Evolutionary conservation across 352 stramenopile species (phyloP).

Genomic region (Phytopythium aichiense): DNA sequence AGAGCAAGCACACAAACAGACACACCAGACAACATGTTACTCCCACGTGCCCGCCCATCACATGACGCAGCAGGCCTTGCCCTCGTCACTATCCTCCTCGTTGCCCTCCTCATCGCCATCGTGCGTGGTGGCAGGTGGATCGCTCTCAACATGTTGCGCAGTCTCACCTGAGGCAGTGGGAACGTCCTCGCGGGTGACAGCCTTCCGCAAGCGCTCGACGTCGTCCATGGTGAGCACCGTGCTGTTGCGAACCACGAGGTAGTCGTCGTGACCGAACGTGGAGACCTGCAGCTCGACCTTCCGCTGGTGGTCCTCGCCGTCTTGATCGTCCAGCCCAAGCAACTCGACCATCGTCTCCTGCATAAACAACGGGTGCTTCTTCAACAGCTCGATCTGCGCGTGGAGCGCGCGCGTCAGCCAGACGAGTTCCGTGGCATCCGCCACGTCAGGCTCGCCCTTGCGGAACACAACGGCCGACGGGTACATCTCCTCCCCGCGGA

Average conservation of each 20-base stretch:
- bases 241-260: slow-evolving; percentile 75
- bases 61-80: slow-evolving; percentile 7
- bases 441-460: slow-evolving; percentile 59
- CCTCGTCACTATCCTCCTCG: slow-evolving; percentile 18
- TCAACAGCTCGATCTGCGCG: slow-evolving; percentile 58
- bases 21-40: slow-evolving; percentile 8
- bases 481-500: slow-evolving; percentile 48
- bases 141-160: background rate
- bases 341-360: slow-evolving; percentile 58
- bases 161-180: slow-evolving; percentile 2
- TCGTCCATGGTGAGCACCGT: slow-evolving; percentile 76
- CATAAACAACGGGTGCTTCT: slow-evolving; percentile 71
- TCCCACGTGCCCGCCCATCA: background rate
- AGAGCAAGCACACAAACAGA: slow-evolving; percentile 6
- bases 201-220: slow-evolving; percentile 55
- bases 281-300: slow-evolving; percentile 61
- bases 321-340: slow-evolving; percentile 46
- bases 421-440: slow-evolving; percentile 55
- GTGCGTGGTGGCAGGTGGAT: background rate
- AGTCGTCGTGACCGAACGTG: slow-evolving; percentile 54
- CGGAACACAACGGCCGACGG: slow-evolving; percentile 70
- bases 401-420: slow-evolving; percentile 68
- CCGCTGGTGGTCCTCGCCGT: slow-evolving; percentile 23
- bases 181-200: slow-evolving; percentile 14
- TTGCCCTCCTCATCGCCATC: background rate